phyloP scores from a whole-genome alignment of 768 basidiomycete species.

The Naganishia onofrii region DNA sequence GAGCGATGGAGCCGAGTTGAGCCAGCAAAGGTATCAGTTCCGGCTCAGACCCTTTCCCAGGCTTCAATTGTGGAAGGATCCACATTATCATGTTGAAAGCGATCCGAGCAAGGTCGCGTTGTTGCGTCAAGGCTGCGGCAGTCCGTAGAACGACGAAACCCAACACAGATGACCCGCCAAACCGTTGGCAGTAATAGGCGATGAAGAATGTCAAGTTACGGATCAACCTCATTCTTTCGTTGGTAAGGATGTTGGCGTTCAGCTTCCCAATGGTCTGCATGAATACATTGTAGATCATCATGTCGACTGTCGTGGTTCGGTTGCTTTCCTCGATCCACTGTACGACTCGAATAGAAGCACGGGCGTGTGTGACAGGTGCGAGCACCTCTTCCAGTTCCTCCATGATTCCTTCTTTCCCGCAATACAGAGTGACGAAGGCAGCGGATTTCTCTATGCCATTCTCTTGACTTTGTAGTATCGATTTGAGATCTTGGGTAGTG shows the following conservation, averaged over 20 bases:
- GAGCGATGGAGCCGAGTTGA: not conserved
- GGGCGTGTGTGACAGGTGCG: not conserved
- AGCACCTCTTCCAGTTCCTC: constrained; percentile 16
- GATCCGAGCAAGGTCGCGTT: constrained; percentile 29
- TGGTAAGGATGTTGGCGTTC: constrained; percentile 68
- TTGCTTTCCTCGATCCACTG: not conserved
- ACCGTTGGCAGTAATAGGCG: constrained; percentile 61
- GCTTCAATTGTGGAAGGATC: constrained; percentile 12
- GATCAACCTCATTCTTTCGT: constrained; percentile 74
- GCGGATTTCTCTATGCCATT: not conserved
- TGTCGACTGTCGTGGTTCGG: not conserved
- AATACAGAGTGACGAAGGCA: not conserved
- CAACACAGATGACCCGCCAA: constrained; percentile 63
- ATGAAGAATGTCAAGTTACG: constrained; percentile 74
- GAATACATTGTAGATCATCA: constrained; percentile 72
- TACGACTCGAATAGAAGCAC: constrained; percentile 6
- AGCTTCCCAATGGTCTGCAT: constrained; percentile 69
- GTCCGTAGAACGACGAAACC: constrained; percentile 65
- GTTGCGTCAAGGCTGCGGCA: constrained; percentile 60
- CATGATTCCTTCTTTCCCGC: not conserved
- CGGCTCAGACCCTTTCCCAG: not conserved
- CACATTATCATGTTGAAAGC: constrained; percentile 33
- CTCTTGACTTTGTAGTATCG: constrained; percentile 8
- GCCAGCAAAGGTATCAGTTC: constrained; percentile 3
- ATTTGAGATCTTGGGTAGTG: not conserved